phyloP scores from a whole-genome alignment of 495 filamentous ascomycete species.

The Penicillium verhagenii region DNA sequence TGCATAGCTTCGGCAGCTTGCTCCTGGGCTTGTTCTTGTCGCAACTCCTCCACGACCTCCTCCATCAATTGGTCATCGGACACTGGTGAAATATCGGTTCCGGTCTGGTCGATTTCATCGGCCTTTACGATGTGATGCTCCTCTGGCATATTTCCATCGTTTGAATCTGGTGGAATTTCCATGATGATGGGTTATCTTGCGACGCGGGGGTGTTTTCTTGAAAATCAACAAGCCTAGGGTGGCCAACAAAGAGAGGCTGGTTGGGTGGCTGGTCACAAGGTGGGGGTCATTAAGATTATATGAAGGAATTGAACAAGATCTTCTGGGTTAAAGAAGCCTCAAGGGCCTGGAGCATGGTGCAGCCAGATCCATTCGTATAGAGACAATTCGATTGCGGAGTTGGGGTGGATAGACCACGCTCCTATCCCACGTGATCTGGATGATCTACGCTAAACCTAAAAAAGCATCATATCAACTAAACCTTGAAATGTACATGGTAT shows the following conservation, averaged over 20 bases:
- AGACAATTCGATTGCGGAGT: constrained; percentile 1
- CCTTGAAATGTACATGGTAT: not conserved
- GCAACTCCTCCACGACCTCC: constrained; percentile 48
- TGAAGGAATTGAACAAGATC: not conserved
- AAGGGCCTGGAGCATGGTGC: constrained; percentile 1
- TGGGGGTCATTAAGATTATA: not conserved
- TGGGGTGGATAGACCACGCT: constrained; percentile 7
- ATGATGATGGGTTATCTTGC: constrained; percentile 17
- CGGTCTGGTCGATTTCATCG: constrained; percentile 55
- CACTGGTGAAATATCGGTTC: constrained; percentile 51
- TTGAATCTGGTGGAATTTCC: constrained; percentile 27
- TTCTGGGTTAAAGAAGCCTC: not conserved
- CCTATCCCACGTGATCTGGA: not conserved
- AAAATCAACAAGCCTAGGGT: not conserved
- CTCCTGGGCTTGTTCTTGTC: constrained; percentile 33
- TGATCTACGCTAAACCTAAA: not conserved
- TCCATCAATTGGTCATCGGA: constrained; percentile 49
- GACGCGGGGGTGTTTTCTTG: constrained; percentile 2
- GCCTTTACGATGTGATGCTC: constrained; percentile 52
- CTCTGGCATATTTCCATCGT: constrained; percentile 21
- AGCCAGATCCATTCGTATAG: not conserved
- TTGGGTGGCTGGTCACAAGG: not conserved
- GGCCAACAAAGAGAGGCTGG: not conserved
- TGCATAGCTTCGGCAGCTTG: constrained; percentile 26
- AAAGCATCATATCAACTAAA: not conserved